Conservation (phyloP, 116 monocot genomes). For the Iris pallida region DNA sequence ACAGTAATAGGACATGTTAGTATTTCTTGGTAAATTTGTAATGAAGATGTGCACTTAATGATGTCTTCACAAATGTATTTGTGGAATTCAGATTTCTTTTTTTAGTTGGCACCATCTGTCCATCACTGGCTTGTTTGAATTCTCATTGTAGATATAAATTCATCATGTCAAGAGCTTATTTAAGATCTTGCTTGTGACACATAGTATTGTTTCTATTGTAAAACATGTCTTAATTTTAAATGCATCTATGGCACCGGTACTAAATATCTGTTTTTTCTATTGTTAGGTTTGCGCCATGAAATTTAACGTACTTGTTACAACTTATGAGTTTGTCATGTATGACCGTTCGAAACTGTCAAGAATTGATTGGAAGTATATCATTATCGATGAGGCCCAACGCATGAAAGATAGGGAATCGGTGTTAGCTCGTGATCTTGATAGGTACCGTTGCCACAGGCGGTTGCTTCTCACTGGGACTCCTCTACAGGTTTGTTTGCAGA, state of each 20-base stretch:
- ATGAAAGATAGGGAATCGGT: slow-evolving; percentile 99
- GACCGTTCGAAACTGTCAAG: slow-evolving; percentile 93
- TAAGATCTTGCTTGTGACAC: not conserved
- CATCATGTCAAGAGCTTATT: not conserved
- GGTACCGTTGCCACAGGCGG: slow-evolving; percentile 90
- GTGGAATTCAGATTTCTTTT: too few species aligned
- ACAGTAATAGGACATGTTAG: too few species aligned
- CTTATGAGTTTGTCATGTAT: slow-evolving; percentile 97
- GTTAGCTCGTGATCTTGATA: slow-evolving; percentile 93
- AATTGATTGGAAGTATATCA: slow-evolving; percentile 97
- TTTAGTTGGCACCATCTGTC: too few species aligned
- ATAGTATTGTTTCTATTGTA: not conserved
- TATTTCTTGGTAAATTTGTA: too few species aligned
- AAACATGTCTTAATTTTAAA: not conserved
- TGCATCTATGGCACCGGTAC: not conserved
- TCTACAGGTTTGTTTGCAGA: slow-evolving; percentile 47
- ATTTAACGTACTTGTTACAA: slow-evolving; percentile 96
- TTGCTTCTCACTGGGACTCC: slow-evolving; percentile 96
- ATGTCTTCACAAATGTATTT: too few species aligned
- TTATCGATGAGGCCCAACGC: slow-evolving; percentile 97
- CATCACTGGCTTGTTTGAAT: not conserved
- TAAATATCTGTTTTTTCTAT: slow-evolving; percentile 6
- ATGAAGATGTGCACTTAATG: too few species aligned
- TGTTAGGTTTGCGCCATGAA: slow-evolving; percentile 76
- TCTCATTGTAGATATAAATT: not conserved